Conservation (phyloP, 495 filamentous ascomycete genomes). For the Penicillium robsamsonii region DNA sequence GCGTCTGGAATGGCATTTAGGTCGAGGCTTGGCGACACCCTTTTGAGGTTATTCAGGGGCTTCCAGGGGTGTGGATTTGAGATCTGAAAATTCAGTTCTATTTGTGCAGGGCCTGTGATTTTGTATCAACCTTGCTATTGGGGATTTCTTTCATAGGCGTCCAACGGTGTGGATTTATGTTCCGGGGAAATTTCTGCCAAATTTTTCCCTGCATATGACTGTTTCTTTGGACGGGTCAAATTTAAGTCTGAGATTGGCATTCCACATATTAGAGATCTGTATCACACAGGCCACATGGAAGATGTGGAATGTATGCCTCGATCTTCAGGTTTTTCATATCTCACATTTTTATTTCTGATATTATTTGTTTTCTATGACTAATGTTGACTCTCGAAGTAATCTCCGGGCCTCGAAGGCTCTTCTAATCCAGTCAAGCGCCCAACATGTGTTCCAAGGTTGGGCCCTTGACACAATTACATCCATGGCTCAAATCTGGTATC, state of each 20-base stretch:
- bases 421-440: too few species aligned
- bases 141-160: not conserved
- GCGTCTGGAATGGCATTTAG: conserved; percentile 5
- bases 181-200: conserved; percentile 3
- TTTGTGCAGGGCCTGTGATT: not conserved
- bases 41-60: conserved; percentile 25
- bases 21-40: conserved; percentile 21
- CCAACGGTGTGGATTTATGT: not conserved
- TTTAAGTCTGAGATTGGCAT: not conserved
- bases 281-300: conserved; percentile 1
- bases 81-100: not conserved
- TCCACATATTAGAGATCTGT: conserved; percentile 3
- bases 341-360: not conserved
- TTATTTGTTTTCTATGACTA: not conserved
- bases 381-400: not conserved
- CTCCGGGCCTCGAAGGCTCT: not conserved
- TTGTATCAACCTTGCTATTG: not conserved
- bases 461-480: too few species aligned
- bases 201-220: conserved; percentile 5
- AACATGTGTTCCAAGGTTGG: too few species aligned
- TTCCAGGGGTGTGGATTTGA: conserved; percentile 4
- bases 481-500: too few species aligned
- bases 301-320: conserved; percentile 11
- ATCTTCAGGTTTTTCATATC: not conserved
- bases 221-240: not conserved